Evolutionary conservation across 163 green algal genomes (phyloP), one percentile per base, ranked within the genome.

Genomic region (Chlamydomonas reinhardtii): DNA sequence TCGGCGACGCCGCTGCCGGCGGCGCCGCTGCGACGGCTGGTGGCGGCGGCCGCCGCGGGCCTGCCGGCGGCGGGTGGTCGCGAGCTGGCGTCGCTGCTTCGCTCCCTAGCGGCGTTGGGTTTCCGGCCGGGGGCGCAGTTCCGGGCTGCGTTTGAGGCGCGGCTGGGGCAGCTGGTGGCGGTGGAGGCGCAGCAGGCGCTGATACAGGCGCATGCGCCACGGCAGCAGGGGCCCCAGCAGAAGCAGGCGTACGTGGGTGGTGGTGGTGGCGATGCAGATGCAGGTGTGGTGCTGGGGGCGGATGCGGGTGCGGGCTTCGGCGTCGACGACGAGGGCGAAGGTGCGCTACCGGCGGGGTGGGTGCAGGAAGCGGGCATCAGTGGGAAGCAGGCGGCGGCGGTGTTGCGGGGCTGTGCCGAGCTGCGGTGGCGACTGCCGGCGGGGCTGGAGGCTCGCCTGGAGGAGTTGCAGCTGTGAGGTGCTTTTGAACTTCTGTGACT

Each of bases 341-440:
- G n/a, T n/a, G n/a, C n/a, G n/a, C n/a, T n/a, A n/a, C n/a, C n/a
- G n/a, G n/a, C n/a, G n/a, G n/a, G n/a, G n/a, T n/a, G n/a, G 32
- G 43, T 54, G 43, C 8, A 54, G 43, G 59, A 15, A 5, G 59
- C 34, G 4, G 25, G 16, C 0, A 22, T 85, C 6, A 61, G 5
- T 20, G 43, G 32, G n/a, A 31, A 70, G 39, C 78, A 85, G 48
- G 65, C 43, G 31, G 48, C 48, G 16, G n/a, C 22, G 24, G 8
- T 85, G 65, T 1, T 39, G 48, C 8, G 19, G 4, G 43, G n/a
- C 15, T 76, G 31, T 32, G 15, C 43, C 17, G 31, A 43, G 35
- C 65, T 84, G 76, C 17, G 48, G 34, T 83, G 76, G 76, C 61
- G 25, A 37, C 37, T 74, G 16, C 39, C 61, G 15, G 27, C 48